Conservation (phyloP, 352 stramenopile species). For the Phytophthora tubulina region DNA sequence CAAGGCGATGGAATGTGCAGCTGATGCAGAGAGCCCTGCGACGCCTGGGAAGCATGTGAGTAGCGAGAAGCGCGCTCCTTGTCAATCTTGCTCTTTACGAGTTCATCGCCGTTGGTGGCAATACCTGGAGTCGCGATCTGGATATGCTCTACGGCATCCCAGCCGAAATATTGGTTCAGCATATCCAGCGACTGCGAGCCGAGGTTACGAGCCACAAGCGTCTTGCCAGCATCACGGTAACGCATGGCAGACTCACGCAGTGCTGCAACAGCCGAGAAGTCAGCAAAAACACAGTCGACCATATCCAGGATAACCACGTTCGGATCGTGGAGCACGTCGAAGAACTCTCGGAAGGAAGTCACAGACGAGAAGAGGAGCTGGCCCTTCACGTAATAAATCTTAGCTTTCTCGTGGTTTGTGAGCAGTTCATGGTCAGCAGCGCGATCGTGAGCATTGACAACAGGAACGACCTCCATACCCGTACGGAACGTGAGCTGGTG, state of each 20-base stretch:
- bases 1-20: slow-evolving; percentile 39
- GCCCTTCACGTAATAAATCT: slow-evolving; percentile 81
- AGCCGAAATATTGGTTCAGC: slow-evolving; percentile 68
- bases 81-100: slow-evolving; percentile 31
- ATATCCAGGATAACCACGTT: slow-evolving; percentile 82
- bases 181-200: slow-evolving; percentile 63
- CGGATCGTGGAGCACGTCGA: slow-evolving; percentile 73
- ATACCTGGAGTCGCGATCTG: slow-evolving; percentile 32
- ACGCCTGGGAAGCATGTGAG: slow-evolving; percentile 30
- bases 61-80: slow-evolving; percentile 35
- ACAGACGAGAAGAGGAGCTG: slow-evolving; percentile 88
- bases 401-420: slow-evolving; percentile 50
- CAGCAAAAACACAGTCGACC: slow-evolving; percentile 71
- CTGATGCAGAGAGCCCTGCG: slow-evolving; percentile 39
- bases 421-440: slow-evolving; percentile 44
- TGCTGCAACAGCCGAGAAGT: slow-evolving; percentile 88
- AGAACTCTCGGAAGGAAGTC: slow-evolving; percentile 81
- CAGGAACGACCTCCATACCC: slow-evolving; percentile 42
- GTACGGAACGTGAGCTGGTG: slow-evolving; percentile 52
- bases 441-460: slow-evolving; percentile 37
- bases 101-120: slow-evolving; percentile 32
- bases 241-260: slow-evolving; percentile 78
- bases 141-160: slow-evolving; percentile 54
- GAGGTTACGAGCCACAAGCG: slow-evolving; percentile 73
- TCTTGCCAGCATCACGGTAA: slow-evolving; percentile 81